Percentiles rank a stretch among this genome's conserved stretches.
phyloP scores from a whole-genome alignment of 495 filamentous ascomycete genomes.

The Aspergillus incahuasiensis region DNA sequence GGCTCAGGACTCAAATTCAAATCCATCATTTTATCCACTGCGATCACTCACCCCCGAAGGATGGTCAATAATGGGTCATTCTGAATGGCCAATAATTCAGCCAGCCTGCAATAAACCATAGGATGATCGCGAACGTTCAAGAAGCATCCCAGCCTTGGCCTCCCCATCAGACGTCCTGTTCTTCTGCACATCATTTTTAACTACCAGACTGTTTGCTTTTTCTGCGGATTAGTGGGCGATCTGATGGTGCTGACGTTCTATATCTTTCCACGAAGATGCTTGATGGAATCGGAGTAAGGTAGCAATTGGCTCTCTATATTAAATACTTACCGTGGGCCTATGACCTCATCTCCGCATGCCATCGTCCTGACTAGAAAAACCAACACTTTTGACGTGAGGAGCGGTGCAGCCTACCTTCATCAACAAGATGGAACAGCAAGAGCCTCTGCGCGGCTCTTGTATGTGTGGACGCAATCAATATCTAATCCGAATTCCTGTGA shows the following conservation, averaged over 20 bases:
- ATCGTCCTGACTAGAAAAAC: background rate
- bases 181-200: too few species aligned
- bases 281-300: background rate
- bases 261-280: background rate
- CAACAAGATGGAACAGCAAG: constrained; percentile 41
- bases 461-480: constrained; percentile 84
- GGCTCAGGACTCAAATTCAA: background rate
- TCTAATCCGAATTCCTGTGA: constrained; percentile 59
- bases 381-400: background rate
- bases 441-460: constrained; percentile 67
- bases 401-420: background rate
- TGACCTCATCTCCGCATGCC: constrained; percentile 8
- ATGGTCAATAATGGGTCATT: background rate
- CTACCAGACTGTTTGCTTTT: background rate
- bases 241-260: background rate
- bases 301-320: background rate
- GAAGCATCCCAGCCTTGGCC: constrained; percentile 6
- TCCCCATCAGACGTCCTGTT: constrained; percentile 12
- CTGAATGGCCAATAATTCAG: background rate
- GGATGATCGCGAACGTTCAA: background rate
- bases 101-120: background rate
- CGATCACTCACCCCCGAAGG: background rate
- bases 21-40: background rate
- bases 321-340: background rate
- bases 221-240: background rate